These are phyloP conservation scores for Skeletonema costatum DNA, from an alignment of 108 stramenopile species.

Conservation along the genomic window DNA sequence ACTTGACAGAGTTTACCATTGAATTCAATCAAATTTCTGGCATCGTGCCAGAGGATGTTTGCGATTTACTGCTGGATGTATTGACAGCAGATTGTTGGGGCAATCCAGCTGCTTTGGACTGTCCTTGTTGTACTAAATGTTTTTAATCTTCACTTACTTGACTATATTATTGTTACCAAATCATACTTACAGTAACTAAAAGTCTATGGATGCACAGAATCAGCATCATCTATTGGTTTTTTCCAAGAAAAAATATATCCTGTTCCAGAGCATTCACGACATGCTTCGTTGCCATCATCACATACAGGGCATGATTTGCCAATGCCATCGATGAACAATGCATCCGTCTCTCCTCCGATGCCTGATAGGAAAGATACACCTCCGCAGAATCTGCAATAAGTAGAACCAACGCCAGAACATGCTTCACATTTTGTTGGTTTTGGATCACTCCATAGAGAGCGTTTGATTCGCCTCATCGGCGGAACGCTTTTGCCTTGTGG, in stretches of 20 bases:
- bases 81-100: conserved; percentile 50
- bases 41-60: conserved; percentile 28
- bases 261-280: conserved; percentile 39
- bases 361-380: conserved; percentile 27
- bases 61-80: conserved; percentile 33
- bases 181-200: not conserved
- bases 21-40: conserved; percentile 36
- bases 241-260: conserved; percentile 38
- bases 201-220: conserved; percentile 13
- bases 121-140: conserved; percentile 42
- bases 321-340: conserved; percentile 38
- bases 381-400: conserved; percentile 37
- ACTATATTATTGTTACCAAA: not conserved
- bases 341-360: conserved; percentile 34
- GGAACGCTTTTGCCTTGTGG: not conserved
- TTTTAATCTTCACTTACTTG: not conserved
- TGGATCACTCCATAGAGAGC: conserved; percentile 7
- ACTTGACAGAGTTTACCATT: conserved; percentile 32
- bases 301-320: conserved; percentile 41
- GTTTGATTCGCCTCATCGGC: not conserved
- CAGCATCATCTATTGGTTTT: conserved; percentile 1
- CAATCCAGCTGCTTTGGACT: conserved; percentile 34
- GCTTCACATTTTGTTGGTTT: conserved; percentile 19
- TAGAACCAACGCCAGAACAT: conserved; percentile 21
- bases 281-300: conserved; percentile 34